Conservation (phyloP, 768 basidiomycete species). For the Podaxis rugospora region DNA sequence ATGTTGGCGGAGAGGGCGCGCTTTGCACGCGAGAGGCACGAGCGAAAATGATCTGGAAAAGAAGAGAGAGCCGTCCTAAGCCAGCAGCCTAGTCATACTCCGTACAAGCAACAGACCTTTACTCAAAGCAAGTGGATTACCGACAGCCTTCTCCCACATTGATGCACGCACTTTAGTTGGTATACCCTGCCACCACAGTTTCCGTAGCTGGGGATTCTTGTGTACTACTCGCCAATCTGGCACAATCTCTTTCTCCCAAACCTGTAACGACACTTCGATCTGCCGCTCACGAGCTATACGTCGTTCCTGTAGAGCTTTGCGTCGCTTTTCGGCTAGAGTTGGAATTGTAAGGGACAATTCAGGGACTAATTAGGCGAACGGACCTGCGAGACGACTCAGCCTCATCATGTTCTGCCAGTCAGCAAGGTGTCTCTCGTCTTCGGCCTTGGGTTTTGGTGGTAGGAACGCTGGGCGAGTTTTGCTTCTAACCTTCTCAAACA, state of each 20-base stretch:
- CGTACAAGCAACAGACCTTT: conserved; percentile 49
- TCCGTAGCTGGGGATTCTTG: conserved; percentile 58
- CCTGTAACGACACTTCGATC: conserved; percentile 63
- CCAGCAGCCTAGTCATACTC: neutral
- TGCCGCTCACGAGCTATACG: conserved; percentile 58
- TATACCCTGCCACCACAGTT: conserved; percentile 87
- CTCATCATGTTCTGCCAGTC: conserved; percentile 91
- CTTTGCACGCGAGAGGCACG: conserved; percentile 69
- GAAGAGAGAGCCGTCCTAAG: conserved; percentile 5
- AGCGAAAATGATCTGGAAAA: conserved; percentile 61
- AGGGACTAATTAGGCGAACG: conserved; percentile 18
- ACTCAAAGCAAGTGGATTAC: conserved; percentile 75
- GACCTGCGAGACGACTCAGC: conserved; percentile 69
- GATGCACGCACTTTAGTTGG: conserved; percentile 74
- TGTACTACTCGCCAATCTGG: conserved; percentile 81
- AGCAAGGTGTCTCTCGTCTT: conserved; percentile 80
- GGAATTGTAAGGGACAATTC: conserved; percentile 3
- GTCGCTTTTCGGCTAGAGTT: conserved; percentile 62
- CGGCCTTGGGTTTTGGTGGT: conserved; percentile 75
- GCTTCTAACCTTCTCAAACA: conserved; percentile 75
- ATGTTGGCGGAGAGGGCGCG: conserved; percentile 59
- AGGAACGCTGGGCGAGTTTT: conserved; percentile 80
- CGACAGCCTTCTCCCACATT: conserved; percentile 85
- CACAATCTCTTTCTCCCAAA: conserved; percentile 77
- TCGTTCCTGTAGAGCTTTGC: conserved; percentile 57